Conservation (phyloP, 345 rosid genomes). For the Pugionium cornutum region DNA sequence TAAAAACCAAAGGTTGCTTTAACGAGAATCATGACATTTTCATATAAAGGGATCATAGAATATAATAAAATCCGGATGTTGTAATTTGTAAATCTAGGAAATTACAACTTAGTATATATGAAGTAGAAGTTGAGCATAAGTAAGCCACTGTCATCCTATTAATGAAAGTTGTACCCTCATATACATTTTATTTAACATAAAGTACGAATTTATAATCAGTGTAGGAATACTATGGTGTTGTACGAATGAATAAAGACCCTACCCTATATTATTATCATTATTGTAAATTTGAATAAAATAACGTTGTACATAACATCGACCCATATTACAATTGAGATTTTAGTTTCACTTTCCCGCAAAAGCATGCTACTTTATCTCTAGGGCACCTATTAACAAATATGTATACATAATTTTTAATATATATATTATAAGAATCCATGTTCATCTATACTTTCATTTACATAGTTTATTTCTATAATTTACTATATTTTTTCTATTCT, state of each 20-base stretch:
- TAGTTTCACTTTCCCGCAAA: slow-evolving; percentile 36
- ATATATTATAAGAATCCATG: too few species aligned
- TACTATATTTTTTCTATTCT: too few species aligned
- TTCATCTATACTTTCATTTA: too few species aligned
- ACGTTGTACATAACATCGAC: slow-evolving; percentile 37
- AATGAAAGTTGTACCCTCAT: not conserved
- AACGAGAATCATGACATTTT: slow-evolving; percentile 36
- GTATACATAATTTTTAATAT: too few species aligned
- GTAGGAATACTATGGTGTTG: slow-evolving; percentile 32
- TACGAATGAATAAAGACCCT: slow-evolving; percentile 40
- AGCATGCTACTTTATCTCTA: not conserved
- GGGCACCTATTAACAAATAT: slow-evolving; percentile 5
- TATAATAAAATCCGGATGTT: slow-evolving; percentile 14
- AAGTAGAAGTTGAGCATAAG: slow-evolving; percentile 8
- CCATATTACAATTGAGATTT: slow-evolving; percentile 35
- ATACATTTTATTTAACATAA: slow-evolving; percentile 13
- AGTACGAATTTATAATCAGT: slow-evolving; percentile 27
- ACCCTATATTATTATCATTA: slow-evolving; percentile 27
- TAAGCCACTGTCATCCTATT: slow-evolving; percentile 7
- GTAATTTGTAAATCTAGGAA: slow-evolving; percentile 18
- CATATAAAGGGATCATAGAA: slow-evolving; percentile 26
- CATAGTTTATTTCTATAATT: too few species aligned
- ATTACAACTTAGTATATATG: slow-evolving; percentile 10
- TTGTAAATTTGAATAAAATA: slow-evolving; percentile 20
- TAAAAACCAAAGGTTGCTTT: slow-evolving; percentile 40